Base-by-base conservation (phyloP, 345 rosid genomes). In the Anacardium occidentale region DNA sequence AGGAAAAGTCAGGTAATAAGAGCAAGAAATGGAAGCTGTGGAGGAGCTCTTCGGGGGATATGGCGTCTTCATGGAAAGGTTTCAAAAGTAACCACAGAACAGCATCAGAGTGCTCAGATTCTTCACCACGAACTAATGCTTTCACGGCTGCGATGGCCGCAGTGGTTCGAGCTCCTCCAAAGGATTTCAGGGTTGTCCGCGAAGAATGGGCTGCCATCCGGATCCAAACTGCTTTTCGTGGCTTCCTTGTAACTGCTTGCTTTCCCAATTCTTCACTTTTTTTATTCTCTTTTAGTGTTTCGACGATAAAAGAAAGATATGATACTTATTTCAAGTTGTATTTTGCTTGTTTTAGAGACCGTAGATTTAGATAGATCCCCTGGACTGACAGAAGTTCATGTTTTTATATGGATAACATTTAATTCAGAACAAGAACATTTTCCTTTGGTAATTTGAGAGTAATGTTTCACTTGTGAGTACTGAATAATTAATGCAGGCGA, bases 201-300 rank as follows among this genome's bases (percentile, higher is more conserved):
- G 76, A 88, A 60, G 97, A 92, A 79, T 94, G 98, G 98, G 98
- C 95, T 47, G 85, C 97, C 14, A 94, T 94, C 29, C 80, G 98
- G 44, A 87, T 94, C 68, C 98, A 94, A 73, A 90, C 98, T 2
- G 90, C 98, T 76, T 94, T 94, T 72, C 92, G 98, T 3, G 96
- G 90, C 37, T 92, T 94, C 86, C 77, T 94, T 92, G 98, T 94
- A 78, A 83, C 69, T 74, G 26, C 6, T 26, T n/a, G n/a, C n/a
- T 25, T 66, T 32, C 67, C 32, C 10, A 62, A 1, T 37, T 10
- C 42, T 22, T n/a, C 32, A n/a, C n/a, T 29, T 29, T 29, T 29
- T 29, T 29, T 29, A n/a, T n/a, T n/a, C n/a, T n/a, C n/a, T 29
- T 29, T 29, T 29, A 29, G 3, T 1, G 32, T 29, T 1, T 29